A percentile compares a stretch with the other conserved stretches of the same genome.
Conservation (phyloP, 2,329 filamentous ascomycete genomes). For the Truncatella angustata region DNA sequence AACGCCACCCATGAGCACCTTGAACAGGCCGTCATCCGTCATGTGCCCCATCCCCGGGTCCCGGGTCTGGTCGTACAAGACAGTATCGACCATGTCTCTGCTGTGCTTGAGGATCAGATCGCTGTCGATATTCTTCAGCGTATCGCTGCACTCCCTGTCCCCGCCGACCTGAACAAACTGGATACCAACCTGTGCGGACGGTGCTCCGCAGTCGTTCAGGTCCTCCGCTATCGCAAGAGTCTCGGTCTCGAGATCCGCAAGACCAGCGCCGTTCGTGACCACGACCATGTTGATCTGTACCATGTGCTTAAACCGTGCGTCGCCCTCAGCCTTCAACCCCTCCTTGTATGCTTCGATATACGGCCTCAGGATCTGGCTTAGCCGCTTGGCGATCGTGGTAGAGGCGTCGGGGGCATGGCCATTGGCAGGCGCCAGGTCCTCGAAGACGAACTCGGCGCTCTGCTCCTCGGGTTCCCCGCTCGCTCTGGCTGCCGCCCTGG, state of each 20-base stretch:
- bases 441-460: background rate
- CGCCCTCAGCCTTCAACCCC: slow-evolving; percentile 29
- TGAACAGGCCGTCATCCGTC: background rate
- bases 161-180: slow-evolving; percentile 95
- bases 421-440: background rate
- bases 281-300: slow-evolving; percentile 74
- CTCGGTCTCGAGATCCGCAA: slow-evolving; percentile 72
- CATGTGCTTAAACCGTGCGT: slow-evolving; percentile 64
- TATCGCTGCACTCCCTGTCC: slow-evolving; percentile 61
- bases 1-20: background rate
- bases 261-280: slow-evolving; percentile 82
- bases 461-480: background rate
- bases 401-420: background rate
- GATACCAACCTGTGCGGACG: slow-evolving; percentile 80
- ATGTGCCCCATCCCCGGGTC: background rate
- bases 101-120: slow-evolving; percentile 54
- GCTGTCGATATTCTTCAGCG: slow-evolving; percentile 75
- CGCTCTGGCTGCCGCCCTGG: background rate
- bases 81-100: slow-evolving; percentile 90
- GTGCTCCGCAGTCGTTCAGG: slow-evolving; percentile 68
- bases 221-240: slow-evolving; percentile 67
- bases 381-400: slow-evolving; percentile 62
- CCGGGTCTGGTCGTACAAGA: slow-evolving; percentile 28
- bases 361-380: slow-evolving; percentile 69
- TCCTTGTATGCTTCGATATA: slow-evolving; percentile 62